These are phyloP conservation scores for Aspergillus leporis DNA, from an alignment of 495 filamentous ascomycete genomes.

Conservation along the genomic window DNA sequence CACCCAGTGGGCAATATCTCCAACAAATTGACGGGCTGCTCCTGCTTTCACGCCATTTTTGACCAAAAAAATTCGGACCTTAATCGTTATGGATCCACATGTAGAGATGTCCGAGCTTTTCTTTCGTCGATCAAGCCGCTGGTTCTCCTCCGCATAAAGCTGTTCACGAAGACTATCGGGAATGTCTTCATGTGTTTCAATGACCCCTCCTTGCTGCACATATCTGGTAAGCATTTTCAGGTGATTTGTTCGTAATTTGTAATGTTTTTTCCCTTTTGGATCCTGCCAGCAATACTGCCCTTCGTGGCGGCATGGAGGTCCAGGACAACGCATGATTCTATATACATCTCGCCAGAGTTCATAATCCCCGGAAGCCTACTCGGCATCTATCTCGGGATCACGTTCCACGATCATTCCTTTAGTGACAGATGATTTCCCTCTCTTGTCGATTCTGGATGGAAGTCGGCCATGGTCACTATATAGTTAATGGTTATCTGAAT, in stretches of 20 bases:
- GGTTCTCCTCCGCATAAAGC: conserved; percentile 32
- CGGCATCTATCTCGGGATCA: no score
- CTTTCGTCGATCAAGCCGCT: conserved; percentile 21
- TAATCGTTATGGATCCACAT: no score
- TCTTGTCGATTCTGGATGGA: no score
- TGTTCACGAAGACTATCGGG: conserved; percentile 23
- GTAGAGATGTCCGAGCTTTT: neutral
- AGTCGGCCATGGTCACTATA: no score
- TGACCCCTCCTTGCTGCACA: conserved; percentile 25
- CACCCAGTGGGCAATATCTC: no score
- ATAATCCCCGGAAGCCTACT: no score
- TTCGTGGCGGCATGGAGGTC: conserved; percentile 21
- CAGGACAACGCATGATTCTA: conserved; percentile 29
- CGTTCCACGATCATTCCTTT: no score
- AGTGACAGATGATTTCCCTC: no score
- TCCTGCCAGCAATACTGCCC: conserved; percentile 32
- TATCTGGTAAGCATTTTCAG: conserved; percentile 26
- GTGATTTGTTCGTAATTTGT: conserved; percentile 28
- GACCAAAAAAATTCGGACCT: no score
- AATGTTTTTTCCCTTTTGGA: conserved; percentile 31
- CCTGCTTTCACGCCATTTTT: no score
- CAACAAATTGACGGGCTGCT: no score
- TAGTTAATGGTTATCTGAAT: no score
- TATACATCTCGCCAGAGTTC: conserved; percentile 34
- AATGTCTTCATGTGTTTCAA: conserved; percentile 30